phyloP scores from a whole-genome alignment of 306 rosid species.

The Luffa aegyptiaca region DNA sequence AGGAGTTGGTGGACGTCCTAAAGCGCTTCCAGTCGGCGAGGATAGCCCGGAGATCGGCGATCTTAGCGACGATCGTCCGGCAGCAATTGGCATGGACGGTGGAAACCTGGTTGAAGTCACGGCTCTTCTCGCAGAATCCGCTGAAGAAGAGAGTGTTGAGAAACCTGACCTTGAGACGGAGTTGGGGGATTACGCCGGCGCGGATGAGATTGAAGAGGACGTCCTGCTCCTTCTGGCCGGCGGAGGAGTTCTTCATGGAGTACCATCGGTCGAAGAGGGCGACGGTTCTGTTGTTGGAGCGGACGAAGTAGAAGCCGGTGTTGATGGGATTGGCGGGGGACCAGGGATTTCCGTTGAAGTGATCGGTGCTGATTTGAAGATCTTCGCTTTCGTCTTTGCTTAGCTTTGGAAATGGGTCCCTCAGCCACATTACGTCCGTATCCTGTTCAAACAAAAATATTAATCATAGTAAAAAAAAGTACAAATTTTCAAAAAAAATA shows the following conservation, averaged over 20 bases:
- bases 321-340: constrained; percentile 30
- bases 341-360: constrained; percentile 38
- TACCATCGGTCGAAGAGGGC: constrained; percentile 60
- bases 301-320: constrained; percentile 62
- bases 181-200: constrained; percentile 20
- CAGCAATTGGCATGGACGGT: constrained; percentile 83
- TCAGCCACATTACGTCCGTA: constrained; percentile 74
- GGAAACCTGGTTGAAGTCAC: constrained; percentile 35
- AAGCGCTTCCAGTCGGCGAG: constrained; percentile 68
- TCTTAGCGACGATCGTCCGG: constrained; percentile 51
- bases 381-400: constrained; percentile 49
- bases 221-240: constrained; percentile 64
- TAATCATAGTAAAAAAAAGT: too few relatives aligned
- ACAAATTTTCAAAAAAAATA: too few relatives aligned
- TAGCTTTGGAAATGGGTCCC: constrained; percentile 51
- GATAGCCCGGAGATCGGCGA: constrained; percentile 27
- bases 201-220: constrained; percentile 30
- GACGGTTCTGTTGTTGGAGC: constrained; percentile 58
- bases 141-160: constrained; percentile 64
- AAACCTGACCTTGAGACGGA: constrained; percentile 55
- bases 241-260: constrained; percentile 34
- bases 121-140: constrained; percentile 76
- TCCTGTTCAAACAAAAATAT: constrained; percentile 25
- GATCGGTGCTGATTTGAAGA: constrained; percentile 55
- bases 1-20: constrained; percentile 12